A percentile compares a stretch with the other conserved stretches of the same genome.
phyloP scores from a whole-genome alignment of 257 asterid genomes.

The Solanum medicagineum region DNA sequence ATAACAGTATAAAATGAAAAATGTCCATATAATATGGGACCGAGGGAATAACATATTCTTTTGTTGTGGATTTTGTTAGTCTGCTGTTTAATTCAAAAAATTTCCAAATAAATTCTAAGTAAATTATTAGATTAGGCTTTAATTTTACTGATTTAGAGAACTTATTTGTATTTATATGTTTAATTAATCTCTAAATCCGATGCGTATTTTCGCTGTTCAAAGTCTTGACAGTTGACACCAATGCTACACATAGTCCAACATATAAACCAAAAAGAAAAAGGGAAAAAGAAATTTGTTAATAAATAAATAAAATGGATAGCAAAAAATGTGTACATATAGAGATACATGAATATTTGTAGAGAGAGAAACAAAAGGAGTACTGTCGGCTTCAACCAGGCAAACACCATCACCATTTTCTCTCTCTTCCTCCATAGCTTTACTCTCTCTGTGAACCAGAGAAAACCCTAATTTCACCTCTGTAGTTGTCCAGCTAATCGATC shows the following conservation, averaged over 20 bases:
- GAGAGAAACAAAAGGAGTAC: constrained; percentile 23
- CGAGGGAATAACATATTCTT: not conserved
- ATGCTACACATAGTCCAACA: constrained; percentile 3
- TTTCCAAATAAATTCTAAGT: not conserved
- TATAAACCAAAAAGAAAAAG: not conserved
- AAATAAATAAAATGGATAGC: not conserved
- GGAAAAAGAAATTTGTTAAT: not conserved
- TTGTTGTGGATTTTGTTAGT: not conserved
- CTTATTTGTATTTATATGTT: not conserved
- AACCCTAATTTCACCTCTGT: constrained; percentile 1
- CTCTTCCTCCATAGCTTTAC: constrained; percentile 6
- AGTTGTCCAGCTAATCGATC: not conserved
- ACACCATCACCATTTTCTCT: constrained; percentile 35
- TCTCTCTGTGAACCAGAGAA: not conserved
- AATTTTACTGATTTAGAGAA: not conserved
- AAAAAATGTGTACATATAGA: not conserved
- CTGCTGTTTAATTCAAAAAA: not conserved
- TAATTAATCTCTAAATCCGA: not conserved
- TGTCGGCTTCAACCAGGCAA: constrained; percentile 96
- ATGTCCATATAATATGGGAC: no score
- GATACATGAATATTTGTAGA: constrained; percentile 7
- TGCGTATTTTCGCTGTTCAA: not conserved
- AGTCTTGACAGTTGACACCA: constrained; percentile 10
- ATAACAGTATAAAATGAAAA: no score
- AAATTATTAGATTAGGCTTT: not conserved